Evolutionary conservation across 129 eudicot species (phyloP).

Genomic region (Artemisia argyi): DNA sequence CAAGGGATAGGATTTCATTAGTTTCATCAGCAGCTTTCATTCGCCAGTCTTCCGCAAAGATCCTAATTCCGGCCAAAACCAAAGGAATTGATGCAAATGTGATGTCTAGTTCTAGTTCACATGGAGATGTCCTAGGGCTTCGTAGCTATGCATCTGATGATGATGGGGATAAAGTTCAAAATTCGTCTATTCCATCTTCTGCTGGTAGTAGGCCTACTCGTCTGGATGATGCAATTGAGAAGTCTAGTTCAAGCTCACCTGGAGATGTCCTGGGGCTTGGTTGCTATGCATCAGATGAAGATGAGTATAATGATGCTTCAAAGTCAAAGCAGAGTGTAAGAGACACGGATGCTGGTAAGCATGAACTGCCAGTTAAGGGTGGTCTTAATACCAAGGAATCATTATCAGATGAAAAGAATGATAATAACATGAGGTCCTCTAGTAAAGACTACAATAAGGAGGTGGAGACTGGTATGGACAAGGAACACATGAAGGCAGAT

Average conservation of each 20-base stretch:
- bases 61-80: slow-evolving; percentile 49
- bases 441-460: no score
- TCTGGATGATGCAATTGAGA: slow-evolving; percentile 42
- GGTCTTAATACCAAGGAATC: no score
- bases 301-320: slow-evolving; percentile 35
- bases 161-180: slow-evolving; percentile 25
- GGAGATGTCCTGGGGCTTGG: slow-evolving; percentile 83
- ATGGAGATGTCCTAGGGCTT: slow-evolving; percentile 82
- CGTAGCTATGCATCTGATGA: slow-evolving; percentile 91
- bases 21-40: slow-evolving; percentile 39
- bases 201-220: no score
- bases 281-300: slow-evolving; percentile 91
- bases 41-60: slow-evolving; percentile 63
- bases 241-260: slow-evolving; percentile 51
- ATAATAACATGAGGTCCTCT: no score
- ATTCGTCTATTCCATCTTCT: no score
- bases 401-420: no score
- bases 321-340: no score
- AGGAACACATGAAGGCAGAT: no score
- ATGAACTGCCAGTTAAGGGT: no score
- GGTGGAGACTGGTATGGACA: no score
- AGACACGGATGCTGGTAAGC: no score
- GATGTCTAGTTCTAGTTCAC: slow-evolving; percentile 51
- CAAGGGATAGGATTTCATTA: slow-evolving; percentile 9
- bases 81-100: slow-evolving; percentile 51